A percentile compares a stretch with the other conserved stretches of the same genome.
These are phyloP conservation scores for Rhizopogon vulgaris DNA, from an alignment of 768 basidiomycete species.

Conservation along the genomic window DNA sequence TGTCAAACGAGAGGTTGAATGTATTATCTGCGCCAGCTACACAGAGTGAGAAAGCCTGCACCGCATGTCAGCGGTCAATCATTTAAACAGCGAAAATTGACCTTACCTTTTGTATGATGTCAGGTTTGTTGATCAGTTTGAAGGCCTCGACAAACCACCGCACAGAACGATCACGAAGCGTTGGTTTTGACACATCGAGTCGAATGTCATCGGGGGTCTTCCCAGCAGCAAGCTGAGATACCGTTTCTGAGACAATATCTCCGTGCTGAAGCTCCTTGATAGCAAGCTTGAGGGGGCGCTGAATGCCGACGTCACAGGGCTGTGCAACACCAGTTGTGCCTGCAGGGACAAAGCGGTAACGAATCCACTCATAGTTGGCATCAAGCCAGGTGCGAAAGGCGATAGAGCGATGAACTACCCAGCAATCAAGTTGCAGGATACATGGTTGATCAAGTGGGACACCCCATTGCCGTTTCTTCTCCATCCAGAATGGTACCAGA, in stretches of 20 bases:
- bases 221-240: conserved; percentile 16
- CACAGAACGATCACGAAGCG: conserved; percentile 18
- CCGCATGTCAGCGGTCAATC: not conserved
- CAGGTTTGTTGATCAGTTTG: conserved; percentile 19
- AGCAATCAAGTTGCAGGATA: conserved; percentile 1
- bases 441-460: conserved; percentile 1
- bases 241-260: conserved; percentile 22
- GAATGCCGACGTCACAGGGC: conserved; percentile 14
- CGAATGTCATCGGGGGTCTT: not conserved
- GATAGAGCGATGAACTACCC: not conserved
- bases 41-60: conserved; percentile 10
- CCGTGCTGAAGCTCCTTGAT: conserved; percentile 26
- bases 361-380: not conserved
- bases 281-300: conserved; percentile 30
- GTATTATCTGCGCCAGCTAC: conserved; percentile 5
- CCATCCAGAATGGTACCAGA: no score
- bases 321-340: not conserved
- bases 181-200: conserved; percentile 16
- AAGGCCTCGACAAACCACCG: conserved; percentile 30
- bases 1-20: conserved; percentile 1
- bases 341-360: not conserved
- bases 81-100: not conserved
- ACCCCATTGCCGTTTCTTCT: no score
- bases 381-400: not conserved
- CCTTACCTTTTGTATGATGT: conserved; percentile 26